Percentiles rank a stretch among this genome's conserved stretches.
These are phyloP conservation scores for Heteromeles arbutifolia DNA, from an alignment of 306 rosid genomes.

Conservation along the genomic window DNA sequence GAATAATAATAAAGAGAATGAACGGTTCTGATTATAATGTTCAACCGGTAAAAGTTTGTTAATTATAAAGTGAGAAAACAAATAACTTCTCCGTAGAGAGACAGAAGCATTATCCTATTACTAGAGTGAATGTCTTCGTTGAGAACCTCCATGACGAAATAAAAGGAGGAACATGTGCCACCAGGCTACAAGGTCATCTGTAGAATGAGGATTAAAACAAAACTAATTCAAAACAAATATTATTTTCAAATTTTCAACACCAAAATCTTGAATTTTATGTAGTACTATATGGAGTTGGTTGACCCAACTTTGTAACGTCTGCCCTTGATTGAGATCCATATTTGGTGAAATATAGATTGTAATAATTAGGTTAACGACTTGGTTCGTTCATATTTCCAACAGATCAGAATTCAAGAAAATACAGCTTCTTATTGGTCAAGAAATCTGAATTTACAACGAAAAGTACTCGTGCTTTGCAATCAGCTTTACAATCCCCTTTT, in stretches of 20 bases:
- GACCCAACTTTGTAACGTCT: neutral
- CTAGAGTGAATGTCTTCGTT: neutral
- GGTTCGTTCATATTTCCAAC: neutral
- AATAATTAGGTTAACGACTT: conserved; percentile 1
- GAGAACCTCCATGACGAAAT: neutral
- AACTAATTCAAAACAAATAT: neutral
- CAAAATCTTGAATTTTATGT: neutral
- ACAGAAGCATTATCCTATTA: no score
- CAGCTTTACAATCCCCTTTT: no score
- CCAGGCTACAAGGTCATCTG: neutral
- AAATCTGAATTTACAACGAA: neutral
- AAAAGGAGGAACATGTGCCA: neutral
- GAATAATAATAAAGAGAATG: no score
- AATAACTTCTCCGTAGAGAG: no score
- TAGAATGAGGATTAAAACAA: neutral
- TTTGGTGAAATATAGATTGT: neutral
- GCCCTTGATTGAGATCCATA: neutral
- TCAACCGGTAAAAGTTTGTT: no score
- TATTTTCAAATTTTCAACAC: no score
- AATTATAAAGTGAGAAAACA: no score
- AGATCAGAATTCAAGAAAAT: neutral
- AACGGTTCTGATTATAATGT: no score
- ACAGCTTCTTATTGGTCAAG: neutral
- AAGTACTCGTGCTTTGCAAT: no score
- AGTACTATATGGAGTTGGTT: neutral